Percentiles rank a stretch among this genome's conserved stretches.
phyloP scores from a whole-genome alignment of 805 yeast genomes.

The Sugiyamaella valdiviana region DNA sequence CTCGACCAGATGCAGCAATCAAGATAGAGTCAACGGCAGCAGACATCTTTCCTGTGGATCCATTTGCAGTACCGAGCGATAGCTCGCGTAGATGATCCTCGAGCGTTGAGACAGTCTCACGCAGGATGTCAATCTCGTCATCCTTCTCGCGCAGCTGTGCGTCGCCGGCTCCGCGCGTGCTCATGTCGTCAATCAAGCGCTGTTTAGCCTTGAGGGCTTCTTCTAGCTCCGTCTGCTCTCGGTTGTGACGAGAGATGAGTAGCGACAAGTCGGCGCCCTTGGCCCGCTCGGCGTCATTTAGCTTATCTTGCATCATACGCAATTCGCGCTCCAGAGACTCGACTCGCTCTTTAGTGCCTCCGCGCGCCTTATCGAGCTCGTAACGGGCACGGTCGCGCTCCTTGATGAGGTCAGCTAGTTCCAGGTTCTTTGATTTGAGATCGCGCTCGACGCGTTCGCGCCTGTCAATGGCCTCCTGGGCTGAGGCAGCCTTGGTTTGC shows the following conservation, averaged over 20 bases:
- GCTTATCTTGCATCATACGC: slow-evolving; percentile 51
- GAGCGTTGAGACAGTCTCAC: slow-evolving; percentile 53
- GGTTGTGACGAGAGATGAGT: slow-evolving; percentile 55
- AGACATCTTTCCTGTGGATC: slow-evolving; percentile 45
- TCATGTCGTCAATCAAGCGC: slow-evolving; percentile 27
- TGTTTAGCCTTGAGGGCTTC: slow-evolving; percentile 31
- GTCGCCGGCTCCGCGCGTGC: slow-evolving; percentile 27
- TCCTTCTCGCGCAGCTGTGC: slow-evolving; percentile 58
- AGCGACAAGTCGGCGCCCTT: slow-evolving; percentile 59
- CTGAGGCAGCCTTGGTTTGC: slow-evolving; percentile 80
- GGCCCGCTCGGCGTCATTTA: slow-evolving; percentile 53
- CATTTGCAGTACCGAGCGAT: slow-evolving; percentile 33
- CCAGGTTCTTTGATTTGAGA: slow-evolving; percentile 76
- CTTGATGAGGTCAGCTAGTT: slow-evolving; percentile 79
- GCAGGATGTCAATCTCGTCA: slow-evolving; percentile 69
- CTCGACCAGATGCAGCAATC: slow-evolving; percentile 58
- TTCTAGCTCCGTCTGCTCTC: slow-evolving; percentile 52
- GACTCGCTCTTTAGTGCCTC: slow-evolving; percentile 56
- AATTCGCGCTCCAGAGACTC: slow-evolving; percentile 61
- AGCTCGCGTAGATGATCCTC: slow-evolving; percentile 61
- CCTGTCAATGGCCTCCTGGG: slow-evolving; percentile 82
- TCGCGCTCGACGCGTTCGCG: slow-evolving; percentile 79
- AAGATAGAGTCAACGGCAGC: slow-evolving; percentile 64
- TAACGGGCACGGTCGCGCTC: slow-evolving; percentile 85
- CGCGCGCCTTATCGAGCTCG: slow-evolving; percentile 66